These are phyloP conservation scores for Gossypium schwendimanii DNA, from an alignment of 441 rosid genomes.

Conservation along the genomic window DNA sequence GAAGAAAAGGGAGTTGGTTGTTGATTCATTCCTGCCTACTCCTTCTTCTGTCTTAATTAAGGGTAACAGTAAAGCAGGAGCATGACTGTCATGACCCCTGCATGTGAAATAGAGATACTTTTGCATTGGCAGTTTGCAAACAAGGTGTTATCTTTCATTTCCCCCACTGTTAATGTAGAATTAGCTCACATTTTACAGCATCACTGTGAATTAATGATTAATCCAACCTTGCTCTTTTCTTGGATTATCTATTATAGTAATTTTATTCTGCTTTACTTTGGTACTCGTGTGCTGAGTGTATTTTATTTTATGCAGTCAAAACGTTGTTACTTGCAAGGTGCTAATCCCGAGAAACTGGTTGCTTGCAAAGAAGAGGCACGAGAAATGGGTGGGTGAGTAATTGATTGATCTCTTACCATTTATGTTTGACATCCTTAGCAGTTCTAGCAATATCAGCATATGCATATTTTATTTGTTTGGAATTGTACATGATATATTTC, in stretches of 20 bases:
- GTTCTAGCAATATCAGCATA: background rate
- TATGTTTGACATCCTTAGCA: background rate
- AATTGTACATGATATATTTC: background rate
- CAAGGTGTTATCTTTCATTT: background rate
- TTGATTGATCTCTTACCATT: background rate
- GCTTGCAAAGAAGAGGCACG: constrained; percentile 69
- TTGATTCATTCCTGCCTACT: background rate
- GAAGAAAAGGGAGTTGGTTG: background rate
- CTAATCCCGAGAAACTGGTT: constrained; percentile 49
- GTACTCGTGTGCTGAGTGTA: constrained; percentile 8
- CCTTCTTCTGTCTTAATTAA: no score
- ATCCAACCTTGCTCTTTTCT: background rate
- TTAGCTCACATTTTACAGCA: background rate
- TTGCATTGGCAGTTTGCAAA: background rate
- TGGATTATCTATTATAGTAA: background rate
- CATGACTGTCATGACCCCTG: background rate
- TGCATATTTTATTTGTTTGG: background rate
- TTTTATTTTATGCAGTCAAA: constrained; percentile 55
- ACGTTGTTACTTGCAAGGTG: constrained; percentile 63
- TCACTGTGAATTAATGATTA: background rate
- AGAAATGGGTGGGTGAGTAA: constrained; percentile 92
- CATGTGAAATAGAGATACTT: background rate
- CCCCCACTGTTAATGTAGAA: background rate
- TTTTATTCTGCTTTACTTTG: background rate
- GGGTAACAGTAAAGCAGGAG: background rate